A percentile compares a stretch with the other conserved stretches of the same genome.
Conservation (phyloP, 306 rosid genomes). For the Ceratonia siliqua region DNA sequence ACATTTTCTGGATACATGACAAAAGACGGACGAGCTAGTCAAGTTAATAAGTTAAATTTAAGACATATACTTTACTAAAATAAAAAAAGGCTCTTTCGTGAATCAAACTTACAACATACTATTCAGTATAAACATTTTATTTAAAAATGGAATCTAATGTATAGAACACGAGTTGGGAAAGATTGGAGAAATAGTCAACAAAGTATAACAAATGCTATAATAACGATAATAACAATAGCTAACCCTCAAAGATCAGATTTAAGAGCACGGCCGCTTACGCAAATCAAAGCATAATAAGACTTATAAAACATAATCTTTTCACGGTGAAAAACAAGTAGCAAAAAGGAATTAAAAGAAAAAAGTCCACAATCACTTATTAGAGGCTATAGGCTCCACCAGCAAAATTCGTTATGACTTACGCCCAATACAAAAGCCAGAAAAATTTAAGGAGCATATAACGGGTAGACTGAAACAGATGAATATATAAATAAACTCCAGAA, state of each 20-base stretch:
- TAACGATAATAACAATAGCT: not conserved
- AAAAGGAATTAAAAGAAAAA: not conserved
- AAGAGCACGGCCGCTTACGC: not conserved
- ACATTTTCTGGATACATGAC: not conserved
- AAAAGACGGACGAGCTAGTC: not conserved
- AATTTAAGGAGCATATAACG: constrained; percentile 13
- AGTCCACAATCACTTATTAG: constrained; percentile 12
- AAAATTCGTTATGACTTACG: not conserved
- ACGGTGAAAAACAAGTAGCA: not conserved
- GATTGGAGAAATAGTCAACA: not conserved
- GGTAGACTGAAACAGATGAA: not conserved
- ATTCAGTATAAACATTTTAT: constrained; percentile 14
- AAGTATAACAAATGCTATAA: not conserved
- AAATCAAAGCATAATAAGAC: constrained; percentile 20
- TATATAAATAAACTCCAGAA: constrained; percentile 2
- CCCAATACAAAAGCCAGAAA: constrained; percentile 17
- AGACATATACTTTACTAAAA: not conserved
- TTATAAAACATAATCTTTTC: not conserved
- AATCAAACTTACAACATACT: not conserved
- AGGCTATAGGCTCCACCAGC: constrained; percentile 6
- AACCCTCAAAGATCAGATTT: not conserved
- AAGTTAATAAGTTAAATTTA: constrained; percentile 17
- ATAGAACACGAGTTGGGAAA: not conserved
- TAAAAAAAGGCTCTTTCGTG: not conserved
- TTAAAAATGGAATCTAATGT: constrained; percentile 22